phyloP scores from a whole-genome alignment of 2,329 filamentous ascomycete genomes.

The Teratosphaeria destructans region DNA sequence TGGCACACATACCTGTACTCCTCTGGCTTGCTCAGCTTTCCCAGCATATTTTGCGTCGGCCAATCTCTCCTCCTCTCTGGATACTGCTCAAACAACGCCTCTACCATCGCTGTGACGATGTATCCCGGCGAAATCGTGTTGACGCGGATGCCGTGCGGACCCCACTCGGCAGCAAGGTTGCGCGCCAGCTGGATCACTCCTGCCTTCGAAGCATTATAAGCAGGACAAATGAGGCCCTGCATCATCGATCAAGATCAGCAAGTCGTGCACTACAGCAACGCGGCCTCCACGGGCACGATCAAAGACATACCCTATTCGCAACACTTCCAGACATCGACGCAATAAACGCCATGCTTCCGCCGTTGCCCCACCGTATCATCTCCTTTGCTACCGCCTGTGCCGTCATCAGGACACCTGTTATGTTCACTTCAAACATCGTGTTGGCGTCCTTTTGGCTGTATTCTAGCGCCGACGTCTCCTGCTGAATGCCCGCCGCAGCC shows the following conservation, averaged over 20 bases:
- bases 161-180: constrained; percentile 66
- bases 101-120: constrained; percentile 74
- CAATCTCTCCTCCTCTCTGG: constrained; percentile 59
- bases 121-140: constrained; percentile 76
- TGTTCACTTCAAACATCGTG: constrained; percentile 49
- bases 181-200: constrained; percentile 61
- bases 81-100: constrained; percentile 63
- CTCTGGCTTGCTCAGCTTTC: constrained; percentile 26
- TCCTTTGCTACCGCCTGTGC: constrained; percentile 53
- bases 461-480: constrained; percentile 73
- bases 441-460: constrained; percentile 56
- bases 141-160: constrained; percentile 60
- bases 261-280: not conserved
- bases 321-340: constrained; percentile 53
- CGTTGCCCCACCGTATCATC: constrained; percentile 50
- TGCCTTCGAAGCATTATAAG: constrained; percentile 69
- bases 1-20: constrained; percentile 19
- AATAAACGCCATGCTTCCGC: constrained; percentile 53
- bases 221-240: constrained; percentile 54
- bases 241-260: not conserved
- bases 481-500: constrained; percentile 65
- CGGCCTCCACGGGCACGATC: too few species aligned
- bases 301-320: constrained; percentile 49
- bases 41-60: constrained; percentile 80
- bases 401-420: constrained; percentile 54